A percentile compares a stretch with the other conserved stretches of the same genome.
phyloP scores from a whole-genome alignment of 768 basidiomycete genomes.

The Lentinula guzmanii region DNA sequence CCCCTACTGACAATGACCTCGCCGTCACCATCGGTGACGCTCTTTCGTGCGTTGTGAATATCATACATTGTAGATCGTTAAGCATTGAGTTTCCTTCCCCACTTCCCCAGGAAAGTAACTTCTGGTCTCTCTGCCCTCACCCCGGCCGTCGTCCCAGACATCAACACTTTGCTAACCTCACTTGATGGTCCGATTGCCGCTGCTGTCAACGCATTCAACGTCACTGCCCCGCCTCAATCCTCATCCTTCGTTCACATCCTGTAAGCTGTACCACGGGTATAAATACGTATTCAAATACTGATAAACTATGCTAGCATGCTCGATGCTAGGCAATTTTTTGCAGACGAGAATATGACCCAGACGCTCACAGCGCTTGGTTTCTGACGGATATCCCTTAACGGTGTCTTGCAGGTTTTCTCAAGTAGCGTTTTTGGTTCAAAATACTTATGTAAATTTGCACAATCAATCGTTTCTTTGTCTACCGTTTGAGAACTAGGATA shows the following conservation, averaged over 20 bases:
- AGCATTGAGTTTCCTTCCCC: background rate
- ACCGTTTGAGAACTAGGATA: background rate
- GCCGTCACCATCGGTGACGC: slow-evolving; percentile 23
- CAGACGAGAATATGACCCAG: slow-evolving; percentile 24
- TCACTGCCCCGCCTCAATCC: slow-evolving; percentile 19
- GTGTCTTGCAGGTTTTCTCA: background rate
- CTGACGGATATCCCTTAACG: slow-evolving; percentile 2
- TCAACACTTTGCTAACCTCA: slow-evolving; percentile 17
- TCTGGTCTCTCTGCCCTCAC: slow-evolving; percentile 25
- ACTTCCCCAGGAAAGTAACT: slow-evolving; percentile 19
- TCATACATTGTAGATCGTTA: background rate
- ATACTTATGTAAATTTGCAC: background rate
- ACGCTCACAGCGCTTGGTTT: slow-evolving; percentile 27
- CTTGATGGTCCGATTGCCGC: slow-evolving; percentile 25
- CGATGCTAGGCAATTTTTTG: slow-evolving; percentile 28
- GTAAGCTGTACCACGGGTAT: slow-evolving; percentile 12
- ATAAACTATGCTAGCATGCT: slow-evolving; percentile 22
- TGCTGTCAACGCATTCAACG: slow-evolving; percentile 20
- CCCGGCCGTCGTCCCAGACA: slow-evolving; percentile 18
- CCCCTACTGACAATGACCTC: slow-evolving; percentile 29
- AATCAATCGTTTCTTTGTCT: background rate
- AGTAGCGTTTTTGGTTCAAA: background rate
- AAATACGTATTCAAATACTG: background rate
- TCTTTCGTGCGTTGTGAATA: slow-evolving; percentile 18
- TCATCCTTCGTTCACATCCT: slow-evolving; percentile 22